Percentiles rank a stretch among this genome's conserved stretches.
Evolutionary conservation across 495 filamentous ascomycete genomes (phyloP).

Genomic region (Penicillium robsamsonii): DNA sequence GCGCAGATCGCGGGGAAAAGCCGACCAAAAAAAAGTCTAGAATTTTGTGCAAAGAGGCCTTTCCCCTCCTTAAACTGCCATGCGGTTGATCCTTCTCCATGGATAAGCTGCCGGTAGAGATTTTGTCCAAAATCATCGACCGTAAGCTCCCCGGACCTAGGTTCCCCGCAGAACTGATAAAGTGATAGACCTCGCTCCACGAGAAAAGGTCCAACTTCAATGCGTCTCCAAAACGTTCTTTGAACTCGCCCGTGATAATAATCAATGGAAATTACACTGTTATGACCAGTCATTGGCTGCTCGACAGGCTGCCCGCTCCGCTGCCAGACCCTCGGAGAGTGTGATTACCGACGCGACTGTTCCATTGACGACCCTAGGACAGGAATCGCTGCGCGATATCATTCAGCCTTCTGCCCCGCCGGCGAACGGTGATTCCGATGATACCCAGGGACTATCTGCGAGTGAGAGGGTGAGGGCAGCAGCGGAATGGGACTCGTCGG

Average conservation of each 20-base stretch:
- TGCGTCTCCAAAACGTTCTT: conserved; percentile 66
- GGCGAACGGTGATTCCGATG: conserved; percentile 12
- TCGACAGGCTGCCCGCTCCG: conserved; percentile 38
- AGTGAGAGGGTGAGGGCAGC: conserved; percentile 52
- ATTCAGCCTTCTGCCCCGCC: conserved; percentile 33
- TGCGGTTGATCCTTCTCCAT: conserved; percentile 42
- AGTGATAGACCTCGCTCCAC: conserved; percentile 61
- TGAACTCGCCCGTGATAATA: conserved; percentile 69
- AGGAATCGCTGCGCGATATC: conserved; percentile 36
- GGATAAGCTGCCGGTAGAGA: conserved; percentile 71
- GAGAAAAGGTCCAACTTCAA: conserved; percentile 68
- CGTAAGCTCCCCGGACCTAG: conserved; percentile 51
- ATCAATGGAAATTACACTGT: conserved; percentile 72
- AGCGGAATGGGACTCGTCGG: conserved; percentile 79
- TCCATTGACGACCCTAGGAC: conserved; percentile 35
- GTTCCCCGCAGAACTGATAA: conserved; percentile 31
- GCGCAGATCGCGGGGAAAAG: conserved; percentile 23
- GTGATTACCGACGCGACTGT: conserved; percentile 28
- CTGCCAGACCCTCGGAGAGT: conserved; percentile 29
- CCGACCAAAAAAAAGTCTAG: conserved; percentile 11
- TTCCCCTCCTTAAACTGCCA: conserved; percentile 24
- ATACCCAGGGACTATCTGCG: conserved; percentile 24
- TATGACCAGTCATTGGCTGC: conserved; percentile 62
- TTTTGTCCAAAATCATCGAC: conserved; percentile 70
- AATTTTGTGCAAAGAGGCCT: conserved; percentile 17